Percentiles rank a stretch among this genome's conserved stretches.
Evolutionary conservation across 2,329 filamentous ascomycete species (phyloP).

Genomic region (Coniochaeta ligniaria): DNA sequence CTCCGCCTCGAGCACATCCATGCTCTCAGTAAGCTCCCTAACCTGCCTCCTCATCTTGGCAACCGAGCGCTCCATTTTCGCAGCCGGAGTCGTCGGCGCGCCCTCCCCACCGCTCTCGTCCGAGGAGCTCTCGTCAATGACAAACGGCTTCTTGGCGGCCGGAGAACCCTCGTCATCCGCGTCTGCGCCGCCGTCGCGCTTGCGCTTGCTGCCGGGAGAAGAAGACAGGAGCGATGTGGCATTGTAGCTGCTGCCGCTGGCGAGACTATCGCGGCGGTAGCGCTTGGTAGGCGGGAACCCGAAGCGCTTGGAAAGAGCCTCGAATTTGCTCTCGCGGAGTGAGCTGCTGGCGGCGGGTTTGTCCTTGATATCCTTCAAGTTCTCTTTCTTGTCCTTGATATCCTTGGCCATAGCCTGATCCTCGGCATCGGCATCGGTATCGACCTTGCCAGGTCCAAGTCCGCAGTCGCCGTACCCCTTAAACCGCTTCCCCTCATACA

Average conservation of each 20-base stretch:
- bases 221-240: neutral
- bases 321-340: neutral
- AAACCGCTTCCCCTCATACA: conserved; percentile 33
- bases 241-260: neutral
- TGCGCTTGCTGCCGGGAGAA: neutral
- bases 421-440: neutral
- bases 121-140: neutral
- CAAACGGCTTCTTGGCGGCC: neutral
- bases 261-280: neutral
- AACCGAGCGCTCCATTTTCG: conserved; percentile 4
- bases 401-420: neutral
- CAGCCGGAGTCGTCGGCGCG: conserved; percentile 4
- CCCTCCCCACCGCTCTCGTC: neutral
- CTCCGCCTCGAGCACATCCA: conserved; percentile 15
- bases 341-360: neutral
- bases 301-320: neutral
- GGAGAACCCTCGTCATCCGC: conserved; percentile 2
- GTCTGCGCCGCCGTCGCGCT: neutral
- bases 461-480: conserved; percentile 29
- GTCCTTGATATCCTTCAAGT: neutral
- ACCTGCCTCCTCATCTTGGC: conserved; percentile 12
- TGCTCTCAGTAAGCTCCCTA: conserved; percentile 15
- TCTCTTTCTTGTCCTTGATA: neutral
- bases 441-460: conserved; percentile 11
- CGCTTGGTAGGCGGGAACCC: neutral